Conservation (phyloP, 2,329 filamentous ascomycete genomes). For the Pseudogymnoascus sp. region DNA sequence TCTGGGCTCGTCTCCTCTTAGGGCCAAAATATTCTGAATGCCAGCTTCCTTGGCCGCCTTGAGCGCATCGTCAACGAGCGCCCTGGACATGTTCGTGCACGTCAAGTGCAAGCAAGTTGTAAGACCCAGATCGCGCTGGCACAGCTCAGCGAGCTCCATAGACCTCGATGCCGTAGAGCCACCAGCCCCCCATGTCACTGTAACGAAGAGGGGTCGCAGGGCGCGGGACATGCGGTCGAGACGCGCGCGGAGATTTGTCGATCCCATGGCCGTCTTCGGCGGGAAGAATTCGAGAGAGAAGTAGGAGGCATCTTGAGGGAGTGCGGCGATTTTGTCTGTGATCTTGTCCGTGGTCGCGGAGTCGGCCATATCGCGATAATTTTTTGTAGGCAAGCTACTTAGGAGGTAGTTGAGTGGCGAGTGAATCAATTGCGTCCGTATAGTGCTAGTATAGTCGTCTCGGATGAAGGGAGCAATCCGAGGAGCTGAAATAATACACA, state of each 20-base stretch:
- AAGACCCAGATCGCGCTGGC: conserved; percentile 81
- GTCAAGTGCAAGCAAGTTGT: conserved; percentile 95
- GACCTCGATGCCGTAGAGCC: conserved; percentile 87
- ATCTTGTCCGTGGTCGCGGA: conserved; percentile 57
- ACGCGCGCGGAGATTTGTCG: conserved; percentile 85
- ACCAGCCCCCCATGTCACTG: conserved; percentile 95
- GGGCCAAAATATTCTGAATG: conserved; percentile 85
- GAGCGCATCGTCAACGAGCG: conserved; percentile 77
- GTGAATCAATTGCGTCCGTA: conserved; percentile 6
- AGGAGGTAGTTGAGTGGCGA: neutral
- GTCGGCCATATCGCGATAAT: neutral
- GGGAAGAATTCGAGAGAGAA: conserved; percentile 99
- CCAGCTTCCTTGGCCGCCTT: conserved; percentile 86
- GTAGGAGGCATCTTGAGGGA: conserved; percentile 74
- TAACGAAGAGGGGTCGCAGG: conserved; percentile 86
- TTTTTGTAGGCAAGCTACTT: neutral
- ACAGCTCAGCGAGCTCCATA: conserved; percentile 88
- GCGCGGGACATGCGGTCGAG: conserved; percentile 92
- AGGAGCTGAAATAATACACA: conserved; percentile 1
- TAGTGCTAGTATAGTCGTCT: neutral
- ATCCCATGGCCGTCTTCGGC: conserved; percentile 93
- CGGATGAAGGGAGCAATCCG: neutral
- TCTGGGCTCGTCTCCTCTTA: conserved; percentile 84
- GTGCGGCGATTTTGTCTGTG: conserved; percentile 86
- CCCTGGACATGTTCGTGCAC: conserved; percentile 93